phyloP scores from a whole-genome alignment of 306 rosid genomes.

The Malus sylvestris region DNA sequence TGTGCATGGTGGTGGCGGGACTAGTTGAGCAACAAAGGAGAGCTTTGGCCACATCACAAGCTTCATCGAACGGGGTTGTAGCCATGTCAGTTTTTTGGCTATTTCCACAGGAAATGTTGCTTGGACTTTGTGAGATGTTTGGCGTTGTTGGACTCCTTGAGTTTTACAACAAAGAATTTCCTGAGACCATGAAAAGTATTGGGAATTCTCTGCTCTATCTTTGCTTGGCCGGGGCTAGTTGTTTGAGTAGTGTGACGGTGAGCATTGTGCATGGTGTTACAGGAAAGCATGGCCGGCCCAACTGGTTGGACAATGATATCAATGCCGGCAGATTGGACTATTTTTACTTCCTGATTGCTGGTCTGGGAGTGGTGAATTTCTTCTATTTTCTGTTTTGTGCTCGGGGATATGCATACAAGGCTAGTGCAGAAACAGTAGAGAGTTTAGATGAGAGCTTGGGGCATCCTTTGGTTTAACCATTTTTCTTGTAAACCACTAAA shows the following conservation, averaged over 20 bases:
- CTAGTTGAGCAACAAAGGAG: not conserved
- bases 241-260: slow-evolving; percentile 23
- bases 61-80: not conserved
- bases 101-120: slow-evolving; percentile 32
- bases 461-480: not conserved
- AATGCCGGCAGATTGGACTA: slow-evolving; percentile 41
- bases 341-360: slow-evolving; percentile 31
- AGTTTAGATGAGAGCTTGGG: not conserved
- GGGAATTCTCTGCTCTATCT: slow-evolving; percentile 31
- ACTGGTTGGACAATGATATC: slow-evolving; percentile 44
- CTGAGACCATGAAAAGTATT: slow-evolving; percentile 40
- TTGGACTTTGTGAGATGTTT: slow-evolving; percentile 25
- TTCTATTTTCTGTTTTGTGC: slow-evolving; percentile 23
- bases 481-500: not conserved
- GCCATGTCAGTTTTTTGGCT: slow-evolving; percentile 47
- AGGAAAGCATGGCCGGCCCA: slow-evolving; percentile 21
- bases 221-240: slow-evolving; percentile 20
- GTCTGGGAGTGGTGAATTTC: slow-evolving; percentile 17
- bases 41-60: not conserved
- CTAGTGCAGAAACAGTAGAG: not conserved
- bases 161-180: slow-evolving; percentile 43
- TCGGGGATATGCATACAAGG: slow-evolving; percentile 21
- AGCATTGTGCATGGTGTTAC: slow-evolving; percentile 23
- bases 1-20: not conserved
- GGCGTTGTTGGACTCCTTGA: slow-evolving; percentile 37